Percentiles rank a stretch among this genome's conserved stretches.
Conservation (phyloP, 108 stramenopile species). For the Cyclotella baltica region DNA sequence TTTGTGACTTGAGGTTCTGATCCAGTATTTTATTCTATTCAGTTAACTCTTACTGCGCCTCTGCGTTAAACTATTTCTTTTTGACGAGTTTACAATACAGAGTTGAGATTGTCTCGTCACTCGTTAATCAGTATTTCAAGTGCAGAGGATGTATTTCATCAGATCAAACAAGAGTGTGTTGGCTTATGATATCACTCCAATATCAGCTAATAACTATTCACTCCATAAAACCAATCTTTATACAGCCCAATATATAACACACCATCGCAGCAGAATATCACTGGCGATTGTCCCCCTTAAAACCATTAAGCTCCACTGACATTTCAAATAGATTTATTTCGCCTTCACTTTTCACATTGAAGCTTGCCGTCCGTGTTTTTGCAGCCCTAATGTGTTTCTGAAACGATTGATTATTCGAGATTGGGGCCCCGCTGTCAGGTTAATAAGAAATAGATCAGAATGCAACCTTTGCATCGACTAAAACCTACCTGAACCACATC, state of each 20-base stretch:
- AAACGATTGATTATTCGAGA: slow-evolving; percentile 4
- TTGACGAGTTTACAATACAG: no score
- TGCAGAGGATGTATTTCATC: no score
- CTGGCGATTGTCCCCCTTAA: neutral
- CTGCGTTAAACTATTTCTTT: no score
- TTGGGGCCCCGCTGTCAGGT: no score
- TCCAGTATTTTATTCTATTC: no score
- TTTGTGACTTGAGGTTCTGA: no score
- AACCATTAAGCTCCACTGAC: slow-evolving; percentile 54
- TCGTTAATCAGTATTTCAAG: no score
- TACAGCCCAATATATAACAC: neutral
- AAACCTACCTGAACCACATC: slow-evolving; percentile 42
- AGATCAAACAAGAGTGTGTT: no score
- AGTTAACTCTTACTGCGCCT: no score
- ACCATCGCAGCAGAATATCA: neutral
- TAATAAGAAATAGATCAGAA: neutral
- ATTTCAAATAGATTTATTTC: slow-evolving; percentile 58
- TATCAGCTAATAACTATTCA: neutral
- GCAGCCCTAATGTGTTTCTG: slow-evolving; percentile 55
- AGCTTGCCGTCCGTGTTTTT: slow-evolving; percentile 43
- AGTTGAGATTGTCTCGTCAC: no score
- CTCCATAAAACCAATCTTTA: neutral
- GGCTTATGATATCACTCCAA: no score
- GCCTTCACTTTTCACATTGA: slow-evolving; percentile 53
- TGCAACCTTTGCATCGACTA: neutral